phyloP scores from a whole-genome alignment of 2,329 filamentous ascomycete genomes.

The Penicillium fuscoglaucum region DNA sequence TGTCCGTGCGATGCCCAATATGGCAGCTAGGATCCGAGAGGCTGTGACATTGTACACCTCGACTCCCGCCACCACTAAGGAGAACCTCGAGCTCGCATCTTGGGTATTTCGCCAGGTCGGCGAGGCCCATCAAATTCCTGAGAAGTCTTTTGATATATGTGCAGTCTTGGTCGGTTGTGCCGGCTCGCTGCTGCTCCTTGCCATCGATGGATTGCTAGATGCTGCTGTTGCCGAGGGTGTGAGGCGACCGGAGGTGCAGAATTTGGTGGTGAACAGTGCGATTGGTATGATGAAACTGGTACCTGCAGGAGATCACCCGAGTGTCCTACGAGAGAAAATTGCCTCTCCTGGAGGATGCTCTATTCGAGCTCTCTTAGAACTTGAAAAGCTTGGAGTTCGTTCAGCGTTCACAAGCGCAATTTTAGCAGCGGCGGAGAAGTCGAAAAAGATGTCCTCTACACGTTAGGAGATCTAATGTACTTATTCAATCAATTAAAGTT shows the following conservation, averaged over 20 bases:
- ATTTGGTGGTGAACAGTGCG: slow-evolving; percentile 15
- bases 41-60: slow-evolving; percentile 45
- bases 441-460: not conserved
- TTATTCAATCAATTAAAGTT: too few relatives aligned
- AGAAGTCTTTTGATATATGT: slow-evolving; percentile 14
- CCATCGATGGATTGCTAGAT: slow-evolving; percentile 54
- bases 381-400: slow-evolving; percentile 15
- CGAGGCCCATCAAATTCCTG: slow-evolving; percentile 10
- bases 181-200: slow-evolving; percentile 28
- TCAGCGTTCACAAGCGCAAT: slow-evolving; percentile 18
- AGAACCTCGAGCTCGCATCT: slow-evolving; percentile 12
- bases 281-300: slow-evolving; percentile 18
- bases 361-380: slow-evolving; percentile 15
- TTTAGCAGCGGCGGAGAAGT: slow-evolving; percentile 10
- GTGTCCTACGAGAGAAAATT: slow-evolving; percentile 18
- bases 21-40: slow-evolving; percentile 41
- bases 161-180: slow-evolving; percentile 15
- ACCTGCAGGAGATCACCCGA: slow-evolving; percentile 15
- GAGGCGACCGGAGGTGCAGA: slow-evolving; percentile 7
- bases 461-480: too few relatives aligned
- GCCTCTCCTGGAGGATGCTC: slow-evolving; percentile 20
- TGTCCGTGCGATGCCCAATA: slow-evolving; percentile 44
- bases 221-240: slow-evolving; percentile 56
- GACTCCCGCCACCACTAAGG: slow-evolving; percentile 29
- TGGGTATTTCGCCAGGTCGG: slow-evolving; percentile 32